Conservation (phyloP, 2,329 filamentous ascomycete genomes). For the Aphanoascus verrucosus region DNA sequence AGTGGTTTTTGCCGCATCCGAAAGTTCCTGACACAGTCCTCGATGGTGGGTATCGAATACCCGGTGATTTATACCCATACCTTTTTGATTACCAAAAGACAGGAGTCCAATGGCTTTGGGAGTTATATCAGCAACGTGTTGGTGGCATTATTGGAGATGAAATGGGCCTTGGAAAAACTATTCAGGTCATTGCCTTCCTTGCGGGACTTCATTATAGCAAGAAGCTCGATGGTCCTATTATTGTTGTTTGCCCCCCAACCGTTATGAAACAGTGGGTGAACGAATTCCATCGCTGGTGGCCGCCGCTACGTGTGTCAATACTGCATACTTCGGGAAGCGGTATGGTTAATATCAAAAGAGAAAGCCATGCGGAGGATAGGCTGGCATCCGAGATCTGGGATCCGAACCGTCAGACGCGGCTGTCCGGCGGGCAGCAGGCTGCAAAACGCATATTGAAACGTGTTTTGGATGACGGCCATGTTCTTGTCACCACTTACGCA, state of each 20-base stretch:
- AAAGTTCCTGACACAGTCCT: constrained; percentile 65
- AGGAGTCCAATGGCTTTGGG: constrained; percentile 90
- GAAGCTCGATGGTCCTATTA: constrained; percentile 69
- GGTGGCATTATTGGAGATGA: constrained; percentile 95
- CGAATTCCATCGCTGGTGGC: constrained; percentile 98
- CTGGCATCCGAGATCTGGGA: constrained; percentile 49
- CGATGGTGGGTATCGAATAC: constrained; percentile 65
- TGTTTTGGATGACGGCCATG: constrained; percentile 74
- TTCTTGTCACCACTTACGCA: constrained; percentile 90
- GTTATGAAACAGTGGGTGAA: constrained; percentile 97
- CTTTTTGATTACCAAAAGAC: constrained; percentile 97
- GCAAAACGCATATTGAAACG: constrained; percentile 72
- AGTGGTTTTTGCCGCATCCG: constrained; percentile 83
- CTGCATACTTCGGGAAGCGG: constrained; percentile 91
- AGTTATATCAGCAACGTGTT: constrained; percentile 78
- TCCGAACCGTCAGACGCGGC: constrained; percentile 28
- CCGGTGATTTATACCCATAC: constrained; percentile 84
- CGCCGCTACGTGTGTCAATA: constrained; percentile 91
- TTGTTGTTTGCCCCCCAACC: constrained; percentile 87
- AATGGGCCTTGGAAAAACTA: constrained; percentile 97
- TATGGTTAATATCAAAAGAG: constrained; percentile 68
- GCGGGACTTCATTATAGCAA: constrained; percentile 88
- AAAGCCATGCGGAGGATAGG: constrained; percentile 52
- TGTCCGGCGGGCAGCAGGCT: constrained; percentile 49
- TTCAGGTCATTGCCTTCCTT: constrained; percentile 69